phyloP scores from a whole-genome alignment of 106 monocot species.

The Phalaenopsis equestris region DNA sequence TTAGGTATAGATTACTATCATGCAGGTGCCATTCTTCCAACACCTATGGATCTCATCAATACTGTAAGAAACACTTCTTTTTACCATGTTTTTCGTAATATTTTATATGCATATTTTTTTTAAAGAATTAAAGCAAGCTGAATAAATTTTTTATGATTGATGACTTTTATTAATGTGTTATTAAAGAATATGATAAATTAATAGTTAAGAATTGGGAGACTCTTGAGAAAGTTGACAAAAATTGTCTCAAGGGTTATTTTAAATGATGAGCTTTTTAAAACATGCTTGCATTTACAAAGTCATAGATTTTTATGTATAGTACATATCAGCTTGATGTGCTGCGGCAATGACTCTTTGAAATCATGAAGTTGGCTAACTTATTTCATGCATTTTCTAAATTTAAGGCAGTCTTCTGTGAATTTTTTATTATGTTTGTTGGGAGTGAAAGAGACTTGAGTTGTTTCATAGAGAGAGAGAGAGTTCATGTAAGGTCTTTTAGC shows the following conservation, averaged over 20 bases:
- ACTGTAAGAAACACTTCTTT: constrained; percentile 45
- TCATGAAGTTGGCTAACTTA: background rate
- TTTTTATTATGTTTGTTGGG: background rate
- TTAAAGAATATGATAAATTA: background rate
- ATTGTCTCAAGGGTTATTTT: background rate
- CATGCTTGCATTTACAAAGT: background rate
- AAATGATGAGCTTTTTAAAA: background rate
- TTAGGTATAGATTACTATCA: constrained; percentile 94
- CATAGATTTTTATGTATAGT: background rate
- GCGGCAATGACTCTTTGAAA: background rate
- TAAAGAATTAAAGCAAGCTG: background rate
- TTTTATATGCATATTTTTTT: background rate
- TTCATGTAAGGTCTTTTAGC: too few species aligned
- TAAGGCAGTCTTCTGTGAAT: background rate
- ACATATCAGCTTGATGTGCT: background rate
- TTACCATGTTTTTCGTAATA: background rate
- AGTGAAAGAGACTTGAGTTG: background rate
- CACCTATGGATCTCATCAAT: constrained; percentile 95
- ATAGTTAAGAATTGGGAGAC: background rate
- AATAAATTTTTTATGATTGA: background rate
- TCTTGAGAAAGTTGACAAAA: background rate
- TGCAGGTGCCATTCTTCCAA: constrained; percentile 72
- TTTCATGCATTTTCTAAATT: background rate
- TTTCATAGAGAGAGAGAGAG: background rate
- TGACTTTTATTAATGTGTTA: background rate